These are phyloP conservation scores for Venturia pyrina DNA, from an alignment of 2,329 filamentous ascomycete species.

Conservation along the genomic window DNA sequence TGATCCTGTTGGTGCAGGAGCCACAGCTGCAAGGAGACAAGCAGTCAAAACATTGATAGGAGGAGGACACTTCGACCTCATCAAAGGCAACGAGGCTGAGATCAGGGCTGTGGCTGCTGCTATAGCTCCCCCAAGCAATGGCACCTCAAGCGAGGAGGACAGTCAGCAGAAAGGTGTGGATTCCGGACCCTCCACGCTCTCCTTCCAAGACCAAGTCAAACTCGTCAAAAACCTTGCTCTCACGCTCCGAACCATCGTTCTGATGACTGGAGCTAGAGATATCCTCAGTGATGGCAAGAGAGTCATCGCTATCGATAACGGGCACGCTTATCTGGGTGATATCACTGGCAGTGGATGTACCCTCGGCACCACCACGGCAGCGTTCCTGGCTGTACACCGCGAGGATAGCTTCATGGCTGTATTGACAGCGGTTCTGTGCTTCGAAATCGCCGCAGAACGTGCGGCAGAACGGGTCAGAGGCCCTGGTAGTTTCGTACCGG, in stretches of 20 bases:
- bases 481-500: slow-evolving; percentile 77
- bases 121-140: slow-evolving; percentile 13
- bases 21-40: slow-evolving; percentile 61
- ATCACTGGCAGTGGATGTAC: slow-evolving; percentile 75
- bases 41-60: slow-evolving; percentile 63
- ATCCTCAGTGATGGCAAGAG: slow-evolving; percentile 64
- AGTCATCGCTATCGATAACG: slow-evolving; percentile 63
- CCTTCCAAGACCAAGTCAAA: slow-evolving; percentile 44
- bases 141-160: neutral
- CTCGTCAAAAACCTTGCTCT: slow-evolving; percentile 58
- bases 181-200: slow-evolving; percentile 49
- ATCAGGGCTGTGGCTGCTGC: slow-evolving; percentile 50
- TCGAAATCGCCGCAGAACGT: slow-evolving; percentile 66
- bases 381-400: slow-evolving; percentile 55
- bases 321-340: slow-evolving; percentile 58
- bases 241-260: slow-evolving; percentile 59
- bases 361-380: slow-evolving; percentile 70
- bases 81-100: slow-evolving; percentile 92
- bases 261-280: slow-evolving; percentile 75
- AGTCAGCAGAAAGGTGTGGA: slow-evolving; percentile 75
- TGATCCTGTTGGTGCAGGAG: slow-evolving; percentile 85
- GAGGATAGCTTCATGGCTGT: slow-evolving; percentile 62
- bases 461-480: slow-evolving; percentile 57
- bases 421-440: slow-evolving; percentile 64
- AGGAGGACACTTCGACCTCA: slow-evolving; percentile 69